Evolutionary conservation across 106 monocot species (phyloP).

Genomic region (Phalaenopsis aphrodite): DNA sequence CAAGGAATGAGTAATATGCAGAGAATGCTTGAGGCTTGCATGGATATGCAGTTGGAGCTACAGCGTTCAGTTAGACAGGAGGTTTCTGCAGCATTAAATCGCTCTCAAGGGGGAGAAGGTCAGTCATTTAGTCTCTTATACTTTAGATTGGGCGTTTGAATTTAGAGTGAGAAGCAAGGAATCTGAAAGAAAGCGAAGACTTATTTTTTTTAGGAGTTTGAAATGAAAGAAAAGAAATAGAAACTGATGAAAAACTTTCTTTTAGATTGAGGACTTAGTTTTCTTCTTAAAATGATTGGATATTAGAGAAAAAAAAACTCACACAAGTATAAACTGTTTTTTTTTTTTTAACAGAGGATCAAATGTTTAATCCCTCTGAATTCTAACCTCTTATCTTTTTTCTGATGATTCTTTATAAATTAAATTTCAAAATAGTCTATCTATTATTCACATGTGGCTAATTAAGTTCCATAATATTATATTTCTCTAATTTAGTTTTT

Average conservation of each 20-base stretch:
- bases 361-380: too few relatives aligned
- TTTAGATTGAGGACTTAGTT: too few relatives aligned
- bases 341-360: too few relatives aligned
- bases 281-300: too few relatives aligned
- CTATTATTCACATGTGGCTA: too few relatives aligned
- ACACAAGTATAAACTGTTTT: too few relatives aligned
- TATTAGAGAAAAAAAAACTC: too few relatives aligned
- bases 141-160: not conserved
- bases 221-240: not conserved
- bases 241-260: not conserved
- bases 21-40: constrained; percentile 81
- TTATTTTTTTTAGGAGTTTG: not conserved
- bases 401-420: too few relatives aligned
- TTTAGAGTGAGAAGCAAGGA: not conserved
- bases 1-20: constrained; percentile 90
- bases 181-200: not conserved
- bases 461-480: too few relatives aligned
- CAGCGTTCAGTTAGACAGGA: constrained; percentile 80
- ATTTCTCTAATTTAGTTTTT: too few relatives aligned
- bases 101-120: constrained; percentile 49
- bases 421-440: too few relatives aligned
- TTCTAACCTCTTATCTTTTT: too few relatives aligned
- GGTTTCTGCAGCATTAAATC: constrained; percentile 84
- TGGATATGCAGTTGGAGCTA: constrained; percentile 91
- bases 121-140: constrained; percentile 5